Evolutionary conservation across 805 yeast genomes (phyloP).

Genomic region (Metschnikowia matae): DNA sequence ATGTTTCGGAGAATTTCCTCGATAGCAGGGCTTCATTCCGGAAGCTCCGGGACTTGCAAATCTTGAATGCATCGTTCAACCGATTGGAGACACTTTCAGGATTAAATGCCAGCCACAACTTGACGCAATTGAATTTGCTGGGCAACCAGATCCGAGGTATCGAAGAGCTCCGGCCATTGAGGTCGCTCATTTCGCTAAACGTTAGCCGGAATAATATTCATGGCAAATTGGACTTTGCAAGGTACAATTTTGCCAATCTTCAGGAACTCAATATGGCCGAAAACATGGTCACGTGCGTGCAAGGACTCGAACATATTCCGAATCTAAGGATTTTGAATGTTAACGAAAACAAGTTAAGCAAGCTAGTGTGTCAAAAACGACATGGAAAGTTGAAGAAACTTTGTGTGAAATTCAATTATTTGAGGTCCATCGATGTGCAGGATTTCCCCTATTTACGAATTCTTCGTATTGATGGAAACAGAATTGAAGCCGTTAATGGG

Average conservation of each 20-base stretch:
- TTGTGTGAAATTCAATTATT: slow-evolving; percentile 34
- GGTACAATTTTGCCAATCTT: slow-evolving; percentile 33
- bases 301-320: slow-evolving; percentile 34
- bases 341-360: slow-evolving; percentile 37
- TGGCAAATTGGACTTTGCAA: slow-evolving; percentile 36
- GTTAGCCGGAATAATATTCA: slow-evolving; percentile 38
- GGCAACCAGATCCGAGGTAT: slow-evolving; percentile 34
- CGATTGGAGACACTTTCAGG: slow-evolving; percentile 32
- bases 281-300: slow-evolving; percentile 33
- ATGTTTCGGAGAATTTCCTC: slow-evolving; percentile 37
- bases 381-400: slow-evolving; percentile 36
- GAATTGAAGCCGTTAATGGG: slow-evolving; percentile 22
- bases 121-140: slow-evolving; percentile 37
- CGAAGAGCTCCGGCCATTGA: slow-evolving; percentile 34
- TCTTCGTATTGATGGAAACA: slow-evolving; percentile 45
- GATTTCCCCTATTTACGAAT: slow-evolving; percentile 38
- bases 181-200: slow-evolving; percentile 39
- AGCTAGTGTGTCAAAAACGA: slow-evolving; percentile 18
- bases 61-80: slow-evolving; percentile 39
- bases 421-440: slow-evolving; percentile 29
- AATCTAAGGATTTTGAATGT: slow-evolving; percentile 37
- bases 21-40: slow-evolving; percentile 40
- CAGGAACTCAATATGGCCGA: slow-evolving; percentile 43
- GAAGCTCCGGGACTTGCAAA: slow-evolving; percentile 38
- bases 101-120: slow-evolving; percentile 36